phyloP scores from a whole-genome alignment of 2,329 filamentous ascomycete species.

The Arthrinium phaeospermum region DNA sequence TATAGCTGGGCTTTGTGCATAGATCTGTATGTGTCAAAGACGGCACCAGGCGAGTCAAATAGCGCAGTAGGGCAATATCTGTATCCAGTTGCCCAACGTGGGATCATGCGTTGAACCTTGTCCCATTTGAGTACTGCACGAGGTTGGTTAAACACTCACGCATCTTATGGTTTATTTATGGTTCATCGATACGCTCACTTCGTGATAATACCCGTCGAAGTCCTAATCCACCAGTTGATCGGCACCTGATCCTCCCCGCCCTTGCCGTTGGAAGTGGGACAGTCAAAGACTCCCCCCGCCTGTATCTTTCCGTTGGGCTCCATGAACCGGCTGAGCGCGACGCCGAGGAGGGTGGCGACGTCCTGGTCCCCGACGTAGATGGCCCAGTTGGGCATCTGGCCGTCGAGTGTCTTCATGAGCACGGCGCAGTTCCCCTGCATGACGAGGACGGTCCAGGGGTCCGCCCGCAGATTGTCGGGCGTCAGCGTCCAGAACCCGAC shows the following conservation, averaged over 20 bases:
- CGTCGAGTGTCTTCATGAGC: neutral
- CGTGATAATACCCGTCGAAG: neutral
- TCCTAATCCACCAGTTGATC: neutral
- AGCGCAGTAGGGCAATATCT: too few relatives aligned
- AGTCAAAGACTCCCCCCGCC: neutral
- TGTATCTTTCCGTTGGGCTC: neutral
- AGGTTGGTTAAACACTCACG: too few relatives aligned
- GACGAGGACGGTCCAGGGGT: neutral
- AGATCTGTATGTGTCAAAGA: too few relatives aligned
- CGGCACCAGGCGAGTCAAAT: too few relatives aligned
- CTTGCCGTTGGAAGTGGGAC: neutral
- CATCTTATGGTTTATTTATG: neutral
- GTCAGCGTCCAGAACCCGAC: neutral
- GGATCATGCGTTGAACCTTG: too few relatives aligned
- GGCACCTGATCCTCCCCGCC: neutral
- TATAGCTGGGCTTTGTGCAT: too few relatives aligned
- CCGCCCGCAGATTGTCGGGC: neutral
- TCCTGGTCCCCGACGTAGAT: slow-evolving; percentile 1
- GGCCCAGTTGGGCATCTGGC: neutral
- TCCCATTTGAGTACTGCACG: too few relatives aligned
- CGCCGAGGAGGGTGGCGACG: neutral
- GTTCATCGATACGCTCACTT: neutral
- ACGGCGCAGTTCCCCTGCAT: neutral
- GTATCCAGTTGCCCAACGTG: too few relatives aligned
- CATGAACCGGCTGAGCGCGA: neutral